Evolutionary conservation across 805 yeast genomes (phyloP), one percentile per base, ranked within the genome.

Genomic region (Candida adriatica): DNA sequence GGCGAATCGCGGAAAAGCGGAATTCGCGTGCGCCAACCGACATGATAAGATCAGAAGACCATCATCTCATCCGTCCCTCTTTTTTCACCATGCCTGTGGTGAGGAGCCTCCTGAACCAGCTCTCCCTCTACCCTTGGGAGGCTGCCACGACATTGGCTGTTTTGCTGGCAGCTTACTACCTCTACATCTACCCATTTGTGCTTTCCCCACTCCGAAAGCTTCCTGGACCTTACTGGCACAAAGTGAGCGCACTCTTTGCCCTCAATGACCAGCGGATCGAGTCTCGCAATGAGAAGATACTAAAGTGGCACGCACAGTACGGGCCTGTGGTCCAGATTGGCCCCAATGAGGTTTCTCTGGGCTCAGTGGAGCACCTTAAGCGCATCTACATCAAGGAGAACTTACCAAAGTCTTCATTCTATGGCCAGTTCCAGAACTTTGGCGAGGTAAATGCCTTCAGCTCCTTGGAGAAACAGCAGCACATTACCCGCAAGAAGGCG

Each of bases 261-360:
- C 51, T 66, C 21, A 64, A 63, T 32, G 58, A 56, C 27, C 60
- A 68, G 25, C 60, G 73, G 59, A 38, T 53, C 9, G 74, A 68
- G 37, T 64, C 68, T 37, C 61, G 82, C 34, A 73, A 65, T 38
- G 56, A 58, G 19, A 59, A 56, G 22, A 68, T 78, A 3, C 68
- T 74, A 34, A 24, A 48, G 4, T 54, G 78, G 35, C 88, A 80
- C 45, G 28, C 49, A 27, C 49, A 57, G 35, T 76, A 76, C 43
- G 88, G 87, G 2, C 68, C 78, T 6, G 70, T 79, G 4, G 75
- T 80, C 5, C 59, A 80, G 15, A 53, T 80, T 10, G 65, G 75
- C 1, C 86, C 87, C 2, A 54, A 58, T 16, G 86, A 78, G 42
- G 59, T 80, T 13, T 75, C 80, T 30, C 66, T 79, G 27, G 62